Percentiles rank a stretch among this genome's conserved stretches.
phyloP scores from a whole-genome alignment of 495 filamentous ascomycete species.

The Daldinia loculata region DNA sequence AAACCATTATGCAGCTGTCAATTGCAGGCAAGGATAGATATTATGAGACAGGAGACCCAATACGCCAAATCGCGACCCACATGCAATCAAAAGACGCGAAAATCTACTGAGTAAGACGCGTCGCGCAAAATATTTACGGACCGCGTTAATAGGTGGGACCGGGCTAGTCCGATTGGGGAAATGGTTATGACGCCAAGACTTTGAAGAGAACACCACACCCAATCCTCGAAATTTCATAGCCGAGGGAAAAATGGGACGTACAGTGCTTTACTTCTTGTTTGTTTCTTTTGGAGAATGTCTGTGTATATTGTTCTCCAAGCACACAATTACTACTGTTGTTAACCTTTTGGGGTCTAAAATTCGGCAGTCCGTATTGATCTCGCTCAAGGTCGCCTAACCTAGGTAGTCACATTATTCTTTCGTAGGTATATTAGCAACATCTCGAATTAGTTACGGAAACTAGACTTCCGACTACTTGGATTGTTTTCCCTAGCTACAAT shows the following conservation, averaged over 20 bases:
- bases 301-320: slow-evolving; percentile 7
- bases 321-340: slow-evolving; percentile 5
- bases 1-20: background rate
- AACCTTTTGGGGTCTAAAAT: slow-evolving; percentile 11
- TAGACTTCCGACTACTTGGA: slow-evolving; percentile 33
- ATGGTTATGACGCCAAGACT: slow-evolving; percentile 18
- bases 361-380: slow-evolving; percentile 29
- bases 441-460: slow-evolving; percentile 28
- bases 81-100: slow-evolving; percentile 32
- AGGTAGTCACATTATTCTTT: slow-evolving; percentile 3
- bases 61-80: slow-evolving; percentile 29
- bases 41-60: slow-evolving; percentile 11
- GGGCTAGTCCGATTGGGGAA: slow-evolving; percentile 15
- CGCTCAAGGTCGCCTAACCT: background rate
- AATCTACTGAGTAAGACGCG: slow-evolving; percentile 26
- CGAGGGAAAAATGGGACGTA: slow-evolving; percentile 19
- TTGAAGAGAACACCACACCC: slow-evolving; percentile 22
- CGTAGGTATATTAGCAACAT: slow-evolving; percentile 19
- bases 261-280: slow-evolving; percentile 10
- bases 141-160: slow-evolving; percentile 32
- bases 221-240: slow-evolving; percentile 21
- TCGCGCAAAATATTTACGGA: background rate
- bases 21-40: background rate
- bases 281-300: slow-evolving; percentile 15
- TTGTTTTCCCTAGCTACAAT: slow-evolving; percentile 11